Conservation (phyloP, 805 yeast species). For the Candida pseudoglaebosa region DNA sequence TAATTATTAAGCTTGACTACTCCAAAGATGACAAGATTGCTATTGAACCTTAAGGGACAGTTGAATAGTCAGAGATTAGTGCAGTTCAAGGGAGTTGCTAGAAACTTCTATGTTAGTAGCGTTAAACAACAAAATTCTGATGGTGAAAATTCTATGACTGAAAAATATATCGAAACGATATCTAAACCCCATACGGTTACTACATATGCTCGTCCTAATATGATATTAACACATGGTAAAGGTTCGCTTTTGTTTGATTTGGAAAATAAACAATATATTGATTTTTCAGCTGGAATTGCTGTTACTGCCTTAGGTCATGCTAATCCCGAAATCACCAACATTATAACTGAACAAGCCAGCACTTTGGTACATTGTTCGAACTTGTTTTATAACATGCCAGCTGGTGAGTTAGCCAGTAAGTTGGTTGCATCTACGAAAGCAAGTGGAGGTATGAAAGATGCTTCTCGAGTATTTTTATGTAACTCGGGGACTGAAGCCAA, state of each 20-base stretch:
- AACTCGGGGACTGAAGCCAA: constrained; percentile 61
- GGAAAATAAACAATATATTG: constrained; percentile 74
- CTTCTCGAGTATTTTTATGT: constrained; percentile 65
- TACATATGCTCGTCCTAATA: constrained; percentile 74
- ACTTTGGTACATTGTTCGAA: constrained; percentile 82
- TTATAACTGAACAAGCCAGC: constrained; percentile 66
- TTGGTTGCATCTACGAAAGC: constrained; percentile 64
- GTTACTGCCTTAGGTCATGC: constrained; percentile 94
- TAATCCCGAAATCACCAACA: constrained; percentile 66
- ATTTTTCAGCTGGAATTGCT: constrained; percentile 95
- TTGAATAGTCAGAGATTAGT: neutral
- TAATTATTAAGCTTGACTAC: neutral
- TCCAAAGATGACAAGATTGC: neutral
- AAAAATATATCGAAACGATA: constrained; percentile 41
- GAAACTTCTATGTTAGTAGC: neutral
- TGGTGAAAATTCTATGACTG: constrained; percentile 29
- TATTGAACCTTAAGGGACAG: neutral
- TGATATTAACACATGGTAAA: constrained; percentile 74
- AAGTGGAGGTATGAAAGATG: constrained; percentile 78
- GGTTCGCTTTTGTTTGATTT: constrained; percentile 82
- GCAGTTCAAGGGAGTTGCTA: neutral
- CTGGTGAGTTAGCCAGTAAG: constrained; percentile 71
- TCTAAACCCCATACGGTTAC: constrained; percentile 60
- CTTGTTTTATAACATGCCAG: constrained; percentile 77
- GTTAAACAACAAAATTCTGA: constrained; percentile 10